Evolutionary conservation across 23 red algal genomes (phyloP).

Genomic region (Gracilaria vermiculophylla): DNA sequence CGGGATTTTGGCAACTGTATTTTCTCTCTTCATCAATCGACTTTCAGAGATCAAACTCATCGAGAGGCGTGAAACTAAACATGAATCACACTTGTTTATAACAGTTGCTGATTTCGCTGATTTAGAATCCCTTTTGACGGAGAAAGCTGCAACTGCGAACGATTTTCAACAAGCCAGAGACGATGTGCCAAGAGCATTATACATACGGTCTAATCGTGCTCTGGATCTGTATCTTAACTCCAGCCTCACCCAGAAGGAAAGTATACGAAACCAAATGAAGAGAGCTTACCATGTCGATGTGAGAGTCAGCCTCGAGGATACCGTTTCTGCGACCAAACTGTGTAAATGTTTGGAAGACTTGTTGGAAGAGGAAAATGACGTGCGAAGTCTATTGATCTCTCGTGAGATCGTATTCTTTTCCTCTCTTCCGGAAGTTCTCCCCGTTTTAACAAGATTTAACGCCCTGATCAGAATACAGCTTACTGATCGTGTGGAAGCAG

Average conservation of each 20-base stretch:
- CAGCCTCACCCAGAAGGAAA: background rate
- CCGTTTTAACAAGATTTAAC: background rate
- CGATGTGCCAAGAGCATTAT: background rate
- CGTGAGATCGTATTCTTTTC: background rate
- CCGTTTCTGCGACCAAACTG: background rate
- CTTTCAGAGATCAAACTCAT: background rate
- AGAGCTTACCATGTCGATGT: background rate
- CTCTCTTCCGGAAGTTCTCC: background rate
- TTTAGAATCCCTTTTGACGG: background rate
- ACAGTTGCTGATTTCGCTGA: background rate
- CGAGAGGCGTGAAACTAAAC: background rate
- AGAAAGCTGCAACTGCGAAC: background rate
- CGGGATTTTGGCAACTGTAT: background rate
- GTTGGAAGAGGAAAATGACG: background rate
- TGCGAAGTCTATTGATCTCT: background rate
- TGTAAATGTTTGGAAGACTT: background rate
- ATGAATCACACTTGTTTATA: background rate
- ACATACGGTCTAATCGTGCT: background rate
- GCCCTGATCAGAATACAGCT: constrained; percentile 4
- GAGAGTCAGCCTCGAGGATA: background rate
- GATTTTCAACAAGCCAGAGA: background rate
- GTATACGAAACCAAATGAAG: background rate
- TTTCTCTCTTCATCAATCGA: background rate
- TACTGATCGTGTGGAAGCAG: background rate
- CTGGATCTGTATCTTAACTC: background rate